Percentiles rank a stretch among this genome's conserved stretches.
These are phyloP conservation scores for Symmetrospora coprosmae DNA, from an alignment of 768 basidiomycete species.

Conservation along the genomic window DNA sequence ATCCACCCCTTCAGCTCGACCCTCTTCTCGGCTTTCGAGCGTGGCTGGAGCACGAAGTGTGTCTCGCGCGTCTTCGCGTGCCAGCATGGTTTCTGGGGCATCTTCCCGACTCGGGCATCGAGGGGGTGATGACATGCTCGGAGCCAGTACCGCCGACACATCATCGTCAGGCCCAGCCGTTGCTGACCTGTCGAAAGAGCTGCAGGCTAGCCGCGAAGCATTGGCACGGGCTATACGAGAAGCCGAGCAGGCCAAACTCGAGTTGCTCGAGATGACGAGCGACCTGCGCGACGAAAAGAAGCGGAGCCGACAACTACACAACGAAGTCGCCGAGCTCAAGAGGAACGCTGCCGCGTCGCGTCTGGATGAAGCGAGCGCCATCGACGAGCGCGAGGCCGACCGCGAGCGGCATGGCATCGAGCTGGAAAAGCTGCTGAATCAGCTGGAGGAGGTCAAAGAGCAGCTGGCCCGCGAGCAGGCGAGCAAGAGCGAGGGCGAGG, in stretches of 20 bases:
- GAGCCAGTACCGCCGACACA: neutral
- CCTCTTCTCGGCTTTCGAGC: conserved; percentile 11
- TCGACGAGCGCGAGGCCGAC: conserved; percentile 16
- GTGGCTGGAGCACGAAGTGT: neutral
- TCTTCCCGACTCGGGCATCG: neutral
- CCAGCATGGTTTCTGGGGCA: neutral
- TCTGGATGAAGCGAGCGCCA: conserved; percentile 16
- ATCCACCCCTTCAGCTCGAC: conserved; percentile 8
- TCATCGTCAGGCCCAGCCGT: neutral
- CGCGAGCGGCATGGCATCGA: conserved; percentile 1
- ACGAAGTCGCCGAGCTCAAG: conserved; percentile 42
- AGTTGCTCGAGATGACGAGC: conserved; percentile 5
- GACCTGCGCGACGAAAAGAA: conserved; percentile 6
- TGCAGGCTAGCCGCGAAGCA: neutral
- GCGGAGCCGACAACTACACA: conserved; percentile 37
- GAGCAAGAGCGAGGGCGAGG: conserved; percentile 27
- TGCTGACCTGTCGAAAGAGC: neutral
- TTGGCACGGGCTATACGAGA: neutral
- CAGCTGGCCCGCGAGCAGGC: conserved; percentile 31
- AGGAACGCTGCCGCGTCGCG: conserved; percentile 29
- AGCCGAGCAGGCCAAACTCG: conserved; percentile 17
- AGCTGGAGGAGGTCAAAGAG: neutral
- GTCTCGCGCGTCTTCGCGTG: conserved; percentile 15
- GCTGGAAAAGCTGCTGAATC: conserved; percentile 4
- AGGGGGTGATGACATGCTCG: neutral